Base-by-base conservation (phyloP, 208 protist genomes). In the Trypanosoma scelopori region DNA sequence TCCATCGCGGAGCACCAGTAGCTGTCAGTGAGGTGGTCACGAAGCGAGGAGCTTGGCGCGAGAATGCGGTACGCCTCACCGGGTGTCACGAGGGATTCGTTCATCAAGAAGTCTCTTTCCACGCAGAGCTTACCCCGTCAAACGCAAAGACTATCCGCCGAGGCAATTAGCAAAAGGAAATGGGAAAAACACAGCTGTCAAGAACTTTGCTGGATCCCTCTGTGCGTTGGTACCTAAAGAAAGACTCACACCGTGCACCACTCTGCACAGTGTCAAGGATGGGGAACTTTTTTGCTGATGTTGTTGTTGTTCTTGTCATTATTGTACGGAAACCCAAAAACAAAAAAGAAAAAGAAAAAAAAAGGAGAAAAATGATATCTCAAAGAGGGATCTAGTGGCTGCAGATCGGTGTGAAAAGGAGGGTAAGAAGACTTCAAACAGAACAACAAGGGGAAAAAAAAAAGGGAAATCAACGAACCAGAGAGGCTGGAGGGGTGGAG, bases 1-100 rank as follows among this genome's bases (percentile, higher is more conserved):
- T 96, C 85, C 87, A 96, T 93, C 39, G 84, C 78, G 48, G 84
- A 81, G 53, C 87, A 96, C 91, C 91, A 96, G 77, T 96, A 96
- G 65, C 85, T 92, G 69, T 96, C 91, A 0, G 79, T 85, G 13
- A 96, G 82, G 63, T 93, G 83, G 53, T 80, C 80, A 11, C 85
- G 81, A 32, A 96, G 78, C 7, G 81, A 83, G 20, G 71, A 81
- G 45, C 79, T 87, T 5, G 82, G 78, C 22, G 91, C 91, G 15
- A 92, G 69, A 55, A 96, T 84, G 18, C 69, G 56, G 60, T 89
- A 96, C 22, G 64, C 69, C 66, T 90, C 81, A 13, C 91, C 87
- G 0, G 85, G 91, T 3, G 82, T 89, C 32, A 81, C 79, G 52
- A 93, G 83, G 30, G 81, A 88, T 5, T 83, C 84, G 45, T 72